phyloP scores from a whole-genome alignment of 768 basidiomycete species.

The Harrya chromipes region DNA sequence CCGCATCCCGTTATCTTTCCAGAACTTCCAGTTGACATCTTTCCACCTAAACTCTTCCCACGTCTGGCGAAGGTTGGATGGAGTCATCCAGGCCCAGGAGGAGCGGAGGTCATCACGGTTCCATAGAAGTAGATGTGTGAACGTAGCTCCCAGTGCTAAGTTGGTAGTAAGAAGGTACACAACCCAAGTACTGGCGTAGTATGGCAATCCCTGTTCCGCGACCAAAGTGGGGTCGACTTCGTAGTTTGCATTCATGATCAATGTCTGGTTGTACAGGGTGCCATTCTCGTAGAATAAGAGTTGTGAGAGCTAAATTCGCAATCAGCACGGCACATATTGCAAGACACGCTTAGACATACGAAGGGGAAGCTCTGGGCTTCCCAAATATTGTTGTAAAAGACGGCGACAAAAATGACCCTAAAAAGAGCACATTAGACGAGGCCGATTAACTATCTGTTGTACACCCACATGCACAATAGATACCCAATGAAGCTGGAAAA shows the following conservation, averaged over 20 bases:
- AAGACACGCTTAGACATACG: conserved; percentile 33
- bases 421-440: conserved; percentile 4
- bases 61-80: conserved; percentile 24
- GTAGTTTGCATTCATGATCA: conserved; percentile 52
- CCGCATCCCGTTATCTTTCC: conserved; percentile 22
- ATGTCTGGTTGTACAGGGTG: conserved; percentile 47
- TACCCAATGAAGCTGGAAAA: conserved; percentile 49
- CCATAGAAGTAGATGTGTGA: conserved; percentile 53
- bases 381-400: conserved; percentile 54
- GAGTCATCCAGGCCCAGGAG: conserved; percentile 47
- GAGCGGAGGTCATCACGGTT: conserved; percentile 46
- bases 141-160: conserved; percentile 41
- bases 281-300: conserved; percentile 51
- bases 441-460: not conserved
- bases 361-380: conserved; percentile 59
- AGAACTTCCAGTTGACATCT: conserved; percentile 40
- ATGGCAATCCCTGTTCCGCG: conserved; percentile 37
- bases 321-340: not conserved
- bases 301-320: conserved; percentile 40
- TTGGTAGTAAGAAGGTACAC: conserved; percentile 17
- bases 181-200: conserved; percentile 28
- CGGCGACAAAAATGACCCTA: conserved; percentile 32
- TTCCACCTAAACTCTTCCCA: conserved; percentile 24
- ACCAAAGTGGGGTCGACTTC: conserved; percentile 49
- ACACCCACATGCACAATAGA: conserved; percentile 47